These are phyloP conservation scores for Medicago ruthenica DNA, from an alignment of 306 rosid genomes.

Conservation along the genomic window DNA sequence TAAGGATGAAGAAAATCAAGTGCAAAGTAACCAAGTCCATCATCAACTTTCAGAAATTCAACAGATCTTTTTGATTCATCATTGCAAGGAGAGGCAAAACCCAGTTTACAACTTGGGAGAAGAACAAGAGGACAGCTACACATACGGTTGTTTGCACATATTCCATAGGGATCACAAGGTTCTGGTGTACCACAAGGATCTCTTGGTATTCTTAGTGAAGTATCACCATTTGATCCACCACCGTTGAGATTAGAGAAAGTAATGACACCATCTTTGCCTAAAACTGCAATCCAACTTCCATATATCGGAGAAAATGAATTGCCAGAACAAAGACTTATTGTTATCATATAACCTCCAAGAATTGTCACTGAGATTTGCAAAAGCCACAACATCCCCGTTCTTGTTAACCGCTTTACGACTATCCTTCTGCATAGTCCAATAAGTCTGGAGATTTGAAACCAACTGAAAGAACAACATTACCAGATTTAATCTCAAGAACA, in stretches of 20 bases:
- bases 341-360: background rate
- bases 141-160: conserved; percentile 52
- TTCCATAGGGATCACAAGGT: conserved; percentile 68
- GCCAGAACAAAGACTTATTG: conserved; percentile 64
- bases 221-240: conserved; percentile 44
- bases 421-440: no score
- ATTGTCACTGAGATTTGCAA: background rate
- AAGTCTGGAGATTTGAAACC: no score
- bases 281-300: conserved; percentile 71
- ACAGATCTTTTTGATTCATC: conserved; percentile 40
- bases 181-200: conserved; percentile 71
- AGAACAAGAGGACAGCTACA: conserved; percentile 73
- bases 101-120: conserved; percentile 57
- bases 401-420: no score
- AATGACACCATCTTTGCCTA: conserved; percentile 73
- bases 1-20: conserved; percentile 49
- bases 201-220: conserved; percentile 57
- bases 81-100: conserved; percentile 62
- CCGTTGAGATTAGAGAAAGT: conserved; percentile 60
- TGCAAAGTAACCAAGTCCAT: conserved; percentile 66
- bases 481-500: no score
- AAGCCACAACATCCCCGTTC: background rate
- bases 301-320: conserved; percentile 59
- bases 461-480: no score
- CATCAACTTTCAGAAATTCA: conserved; percentile 59